Percentiles rank a stretch among this genome's conserved stretches.
Conservation (phyloP, 352 stramenopile species). For the Phytopythium litorale region DNA sequence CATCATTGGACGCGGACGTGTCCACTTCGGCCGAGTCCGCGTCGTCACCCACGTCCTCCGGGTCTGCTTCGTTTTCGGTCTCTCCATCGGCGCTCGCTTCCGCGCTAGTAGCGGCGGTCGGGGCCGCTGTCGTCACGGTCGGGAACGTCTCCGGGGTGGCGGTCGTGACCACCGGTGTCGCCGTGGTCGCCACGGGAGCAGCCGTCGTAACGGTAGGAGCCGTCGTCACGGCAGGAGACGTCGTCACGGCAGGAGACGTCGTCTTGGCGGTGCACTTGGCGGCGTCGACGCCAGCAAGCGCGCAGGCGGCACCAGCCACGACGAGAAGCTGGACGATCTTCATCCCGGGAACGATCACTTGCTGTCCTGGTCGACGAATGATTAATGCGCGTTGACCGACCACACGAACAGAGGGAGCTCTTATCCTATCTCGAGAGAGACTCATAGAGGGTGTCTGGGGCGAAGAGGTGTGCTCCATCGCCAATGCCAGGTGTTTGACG, state of each 20-base stretch:
- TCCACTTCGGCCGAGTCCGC: not conserved
- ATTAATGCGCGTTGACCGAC: not conserved
- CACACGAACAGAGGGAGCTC: no score
- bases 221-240: not conserved
- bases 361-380: not conserved
- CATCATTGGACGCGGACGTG: not conserved
- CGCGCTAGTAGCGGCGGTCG: not conserved
- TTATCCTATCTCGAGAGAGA: no score
- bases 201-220: not conserved
- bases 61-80: not conserved
- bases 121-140: not conserved
- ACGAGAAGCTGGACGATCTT: constrained; percentile 2
- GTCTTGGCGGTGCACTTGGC: constrained; percentile 3
- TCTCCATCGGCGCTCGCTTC: not conserved
- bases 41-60: not conserved
- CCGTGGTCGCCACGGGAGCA: not conserved
- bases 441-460: not conserved
- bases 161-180: not conserved
- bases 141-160: no score
- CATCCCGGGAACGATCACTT: not conserved
- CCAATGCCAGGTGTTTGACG: not conserved
- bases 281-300: not conserved
- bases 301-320: not conserved
- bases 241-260: not conserved
- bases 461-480: not conserved